phyloP scores from a whole-genome alignment of 2,329 filamentous ascomycete species.

The Trichoderma brevicompactum region DNA sequence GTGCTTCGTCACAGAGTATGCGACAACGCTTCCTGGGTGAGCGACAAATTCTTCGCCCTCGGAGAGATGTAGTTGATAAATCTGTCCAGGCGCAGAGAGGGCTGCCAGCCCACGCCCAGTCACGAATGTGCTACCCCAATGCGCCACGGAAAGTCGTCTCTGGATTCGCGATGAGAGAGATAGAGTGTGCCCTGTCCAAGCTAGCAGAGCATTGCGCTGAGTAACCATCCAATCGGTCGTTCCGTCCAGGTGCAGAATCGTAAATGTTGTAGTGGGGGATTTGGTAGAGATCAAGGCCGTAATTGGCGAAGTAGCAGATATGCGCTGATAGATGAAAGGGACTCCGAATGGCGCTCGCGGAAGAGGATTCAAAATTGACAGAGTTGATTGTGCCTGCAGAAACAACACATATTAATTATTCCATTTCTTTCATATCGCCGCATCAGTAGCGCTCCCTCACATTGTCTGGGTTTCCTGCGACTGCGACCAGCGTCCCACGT shows the following conservation, averaged over 20 bases:
- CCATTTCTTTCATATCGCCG: background rate
- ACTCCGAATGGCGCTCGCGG: constrained; percentile 79
- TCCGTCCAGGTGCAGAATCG: constrained; percentile 86
- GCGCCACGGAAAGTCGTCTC: constrained; percentile 72
- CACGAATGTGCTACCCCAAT: constrained; percentile 90
- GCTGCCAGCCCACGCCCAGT: constrained; percentile 88
- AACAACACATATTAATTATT: constrained; percentile 15
- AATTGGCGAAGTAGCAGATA: constrained; percentile 84
- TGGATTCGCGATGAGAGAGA: constrained; percentile 76
- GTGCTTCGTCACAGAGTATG: constrained; percentile 77
- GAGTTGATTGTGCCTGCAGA: constrained; percentile 77
- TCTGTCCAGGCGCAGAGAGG: constrained; percentile 82
- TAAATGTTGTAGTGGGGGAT: constrained; percentile 83
- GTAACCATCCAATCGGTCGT: constrained; percentile 94
- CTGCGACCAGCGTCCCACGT: constrained; percentile 85
- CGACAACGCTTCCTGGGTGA: constrained; percentile 89
- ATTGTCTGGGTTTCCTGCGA: constrained; percentile 90
- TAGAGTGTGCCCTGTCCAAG: constrained; percentile 93
- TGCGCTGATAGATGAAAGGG: constrained; percentile 91
- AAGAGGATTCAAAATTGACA: constrained; percentile 85
- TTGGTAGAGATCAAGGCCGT: constrained; percentile 89
- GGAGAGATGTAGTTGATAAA: constrained; percentile 81
- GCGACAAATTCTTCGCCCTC: constrained; percentile 88
- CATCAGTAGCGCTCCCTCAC: constrained; percentile 48
- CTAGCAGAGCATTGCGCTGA: constrained; percentile 85